phyloP scores from a whole-genome alignment of 345 rosid genomes.

The Lepidium aucheri region DNA sequence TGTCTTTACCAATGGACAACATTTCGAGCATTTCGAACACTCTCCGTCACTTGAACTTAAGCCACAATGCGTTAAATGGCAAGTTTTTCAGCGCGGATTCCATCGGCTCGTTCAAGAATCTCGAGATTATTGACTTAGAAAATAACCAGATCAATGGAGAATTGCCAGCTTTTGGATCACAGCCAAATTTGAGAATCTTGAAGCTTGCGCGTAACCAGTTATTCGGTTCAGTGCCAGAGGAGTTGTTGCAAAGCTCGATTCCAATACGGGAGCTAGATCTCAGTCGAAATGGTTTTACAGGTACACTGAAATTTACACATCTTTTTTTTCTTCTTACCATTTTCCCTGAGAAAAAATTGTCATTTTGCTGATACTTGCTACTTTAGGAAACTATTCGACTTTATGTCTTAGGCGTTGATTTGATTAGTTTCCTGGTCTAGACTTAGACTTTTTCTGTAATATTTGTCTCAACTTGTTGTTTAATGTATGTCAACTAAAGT shows the following conservation, averaged over 20 bases:
- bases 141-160: slow-evolving; percentile 45
- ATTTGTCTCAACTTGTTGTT: not conserved
- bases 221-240: slow-evolving; percentile 53
- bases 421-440: not conserved
- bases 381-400: not conserved
- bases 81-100: slow-evolving; percentile 45
- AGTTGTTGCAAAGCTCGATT: slow-evolving; percentile 48
- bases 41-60: slow-evolving; percentile 49
- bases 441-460: slow-evolving; percentile 5
- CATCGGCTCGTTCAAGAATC: slow-evolving; percentile 50
- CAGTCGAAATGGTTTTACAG: slow-evolving; percentile 79
- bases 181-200: slow-evolving; percentile 46
- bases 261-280: slow-evolving; percentile 77
- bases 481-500: slow-evolving; percentile 9
- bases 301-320: slow-evolving; percentile 20
- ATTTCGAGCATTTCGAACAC: slow-evolving; percentile 74
- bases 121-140: slow-evolving; percentile 63
- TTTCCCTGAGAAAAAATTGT: not conserved
- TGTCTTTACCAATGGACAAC: slow-evolving; percentile 36
- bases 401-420: slow-evolving; percentile 10
- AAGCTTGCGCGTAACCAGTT: slow-evolving; percentile 58
- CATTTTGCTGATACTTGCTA: not conserved
- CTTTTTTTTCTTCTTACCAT: not conserved
- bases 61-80: slow-evolving; percentile 53
- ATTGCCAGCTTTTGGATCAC: slow-evolving; percentile 55